Base-by-base conservation (phyloP, 805 yeast genomes). In the Zygotorulaspora danielsina region DNA sequence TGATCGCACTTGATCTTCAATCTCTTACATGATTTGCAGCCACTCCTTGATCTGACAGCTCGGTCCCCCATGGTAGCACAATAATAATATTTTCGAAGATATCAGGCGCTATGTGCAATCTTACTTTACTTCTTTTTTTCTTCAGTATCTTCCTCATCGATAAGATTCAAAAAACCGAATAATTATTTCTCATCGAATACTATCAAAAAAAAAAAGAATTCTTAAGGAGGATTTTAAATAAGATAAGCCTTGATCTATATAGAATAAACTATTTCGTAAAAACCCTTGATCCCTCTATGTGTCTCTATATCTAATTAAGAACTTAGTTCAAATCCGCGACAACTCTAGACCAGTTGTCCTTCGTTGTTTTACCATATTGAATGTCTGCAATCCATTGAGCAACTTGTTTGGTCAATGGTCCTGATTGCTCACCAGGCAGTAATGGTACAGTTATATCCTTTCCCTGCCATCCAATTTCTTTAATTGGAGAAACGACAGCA, bases 401-500 rank as follows among this genome's bases (percentile, higher is more conserved):
- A 46, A 93, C 73, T 48, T 77, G 70, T 59, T 76, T 78, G 36
- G 97, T 87, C 59, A 90, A 70, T 47, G 73, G 78, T 57, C 95
- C 95, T 34, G 72, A 70, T 61, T 87, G 82, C 62, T 83, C 79
- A 45, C 95, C 96, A 41, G 75, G 78, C 44, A 79, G 76, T 49
- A 86, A 65, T 45, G 97, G 97, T 34, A 90, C 90, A 4, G 67
- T 49, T 51, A 90, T 86, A 45, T 73, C 75, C 57, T 79, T 63
- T 36, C 81, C 94, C 44, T 75, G 71, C 79, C 79, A 90, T 42
- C 88, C 89, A 58, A 90, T 86, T 55, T 75, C 84, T 65, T 83
- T 79, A 59, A 90, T 87, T 53, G 97, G 97, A 25, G 95, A 79
- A 32, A 93, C 97, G 58, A 90, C 79, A 31, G 97, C 97, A 45